Percentiles rank a stretch among this genome's conserved stretches.
Conservation (phyloP, 2,329 filamentous ascomycete species). For the Amesomyces nigricolor region DNA sequence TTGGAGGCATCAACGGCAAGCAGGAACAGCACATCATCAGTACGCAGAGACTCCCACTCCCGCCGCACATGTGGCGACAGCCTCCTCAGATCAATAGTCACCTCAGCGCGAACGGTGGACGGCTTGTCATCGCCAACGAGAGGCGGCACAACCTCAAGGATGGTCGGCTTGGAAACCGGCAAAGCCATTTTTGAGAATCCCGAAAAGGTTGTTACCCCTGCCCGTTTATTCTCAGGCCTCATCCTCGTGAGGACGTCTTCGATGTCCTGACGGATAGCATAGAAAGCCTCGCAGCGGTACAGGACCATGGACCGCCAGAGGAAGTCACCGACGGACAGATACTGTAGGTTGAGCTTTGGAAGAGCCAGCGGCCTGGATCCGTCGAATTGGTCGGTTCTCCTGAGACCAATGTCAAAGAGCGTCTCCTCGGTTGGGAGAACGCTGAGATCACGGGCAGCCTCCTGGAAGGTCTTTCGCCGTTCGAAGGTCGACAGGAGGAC, state of each 20-base stretch:
- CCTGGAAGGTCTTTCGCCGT: slow-evolving; percentile 74
- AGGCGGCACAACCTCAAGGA: slow-evolving; percentile 78
- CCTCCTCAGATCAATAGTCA: slow-evolving; percentile 74
- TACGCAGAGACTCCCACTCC: slow-evolving; percentile 85
- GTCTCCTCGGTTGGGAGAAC: slow-evolving; percentile 78
- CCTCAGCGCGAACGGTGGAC: slow-evolving; percentile 80
- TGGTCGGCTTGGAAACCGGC: slow-evolving; percentile 75
- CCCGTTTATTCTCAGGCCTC: slow-evolving; percentile 59
- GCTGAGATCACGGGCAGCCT: slow-evolving; percentile 63
- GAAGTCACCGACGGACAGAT: slow-evolving; percentile 91
- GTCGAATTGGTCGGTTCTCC: slow-evolving; percentile 81
- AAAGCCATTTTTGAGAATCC: slow-evolving; percentile 91
- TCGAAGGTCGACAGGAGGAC: slow-evolving; percentile 71
- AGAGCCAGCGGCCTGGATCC: slow-evolving; percentile 82
- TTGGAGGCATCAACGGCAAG: slow-evolving; percentile 64
- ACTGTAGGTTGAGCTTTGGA: slow-evolving; percentile 92
- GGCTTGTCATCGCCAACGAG: slow-evolving; percentile 78
- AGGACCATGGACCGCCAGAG: slow-evolving; percentile 91
- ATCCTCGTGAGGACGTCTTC: slow-evolving; percentile 76
- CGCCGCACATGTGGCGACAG: slow-evolving; percentile 68
- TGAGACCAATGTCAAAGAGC: slow-evolving; percentile 72
- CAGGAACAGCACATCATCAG: slow-evolving; percentile 86
- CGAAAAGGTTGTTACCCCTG: slow-evolving; percentile 66
- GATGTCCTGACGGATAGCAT: slow-evolving; percentile 86
- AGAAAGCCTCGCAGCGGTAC: slow-evolving; percentile 87